Conservation (phyloP, 139 green algal genomes). For the Chlorella sp. region DNA sequence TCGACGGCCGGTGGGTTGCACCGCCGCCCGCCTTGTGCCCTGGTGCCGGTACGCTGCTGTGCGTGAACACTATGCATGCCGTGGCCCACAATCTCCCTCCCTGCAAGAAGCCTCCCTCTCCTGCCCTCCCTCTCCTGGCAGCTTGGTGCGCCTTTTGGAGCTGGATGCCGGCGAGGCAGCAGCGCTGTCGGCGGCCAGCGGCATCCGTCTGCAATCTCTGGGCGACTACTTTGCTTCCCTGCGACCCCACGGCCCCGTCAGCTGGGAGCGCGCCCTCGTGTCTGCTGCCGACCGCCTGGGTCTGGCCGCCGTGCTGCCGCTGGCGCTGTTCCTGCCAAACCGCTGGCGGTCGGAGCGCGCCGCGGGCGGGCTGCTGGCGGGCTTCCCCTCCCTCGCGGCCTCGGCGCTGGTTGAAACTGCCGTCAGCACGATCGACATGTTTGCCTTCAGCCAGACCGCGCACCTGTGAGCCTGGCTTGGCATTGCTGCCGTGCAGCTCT, state of each 20-base stretch:
- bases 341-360: slow-evolving; percentile 1
- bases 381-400: slow-evolving; percentile 11
- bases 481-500: no score
- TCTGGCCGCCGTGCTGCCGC: slow-evolving; percentile 11
- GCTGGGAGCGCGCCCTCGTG: slow-evolving; percentile 6
- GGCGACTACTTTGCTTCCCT: slow-evolving; percentile 37
- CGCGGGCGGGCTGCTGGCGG: neutral
- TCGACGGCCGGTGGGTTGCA: no score
- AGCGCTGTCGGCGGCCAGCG: neutral
- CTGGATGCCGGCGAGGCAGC: neutral
- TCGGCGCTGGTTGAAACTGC: neutral
- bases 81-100: no score
- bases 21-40: no score
- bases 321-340: slow-evolving; percentile 31
- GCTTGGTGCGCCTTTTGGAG: neutral
- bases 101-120: no score
- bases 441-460: neutral
- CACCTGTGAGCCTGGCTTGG: neutral
- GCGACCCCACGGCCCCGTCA: neutral
- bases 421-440: neutral
- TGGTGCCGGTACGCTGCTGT: no score
- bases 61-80: no score
- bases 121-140: neutral
- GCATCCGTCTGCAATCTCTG: neutral
- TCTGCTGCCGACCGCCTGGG: slow-evolving; percentile 7